Percentiles rank a stretch among this genome's conserved stretches.
These are phyloP conservation scores for Chlamydomonas sp. DNA, from an alignment of 139 green algal species.

Conservation along the genomic window DNA sequence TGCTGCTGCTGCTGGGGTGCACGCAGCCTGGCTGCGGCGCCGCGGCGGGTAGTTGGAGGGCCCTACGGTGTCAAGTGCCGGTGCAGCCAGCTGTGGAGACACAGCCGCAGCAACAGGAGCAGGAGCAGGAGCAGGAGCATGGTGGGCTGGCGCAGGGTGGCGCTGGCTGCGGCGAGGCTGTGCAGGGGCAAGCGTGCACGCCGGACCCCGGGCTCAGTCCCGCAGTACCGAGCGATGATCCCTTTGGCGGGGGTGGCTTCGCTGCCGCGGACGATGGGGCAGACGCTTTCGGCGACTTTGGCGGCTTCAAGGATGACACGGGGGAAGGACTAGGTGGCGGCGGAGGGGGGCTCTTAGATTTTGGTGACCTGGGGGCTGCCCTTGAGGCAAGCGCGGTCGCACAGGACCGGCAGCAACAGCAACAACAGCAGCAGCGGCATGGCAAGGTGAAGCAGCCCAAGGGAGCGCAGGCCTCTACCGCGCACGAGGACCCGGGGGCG, in stretches of 20 bases:
- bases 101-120: not conserved
- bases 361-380: slow-evolving; percentile 58
- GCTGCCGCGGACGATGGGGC: not conserved
- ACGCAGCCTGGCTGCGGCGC: slow-evolving; percentile 50
- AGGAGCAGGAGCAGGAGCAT: not conserved
- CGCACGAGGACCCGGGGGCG: not conserved
- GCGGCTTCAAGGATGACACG: slow-evolving; percentile 4
- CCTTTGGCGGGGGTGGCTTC: not conserved
- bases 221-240: not conserved
- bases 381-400: slow-evolving; percentile 42
- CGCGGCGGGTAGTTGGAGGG: slow-evolving; percentile 56
- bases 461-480: not conserved
- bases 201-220: too few species aligned
- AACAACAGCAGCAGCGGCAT: not conserved
- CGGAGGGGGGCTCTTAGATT: slow-evolving; percentile 48
- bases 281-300: not conserved
- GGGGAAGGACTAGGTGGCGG: not conserved
- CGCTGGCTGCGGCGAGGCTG: too few species aligned
- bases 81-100: not conserved
- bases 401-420: slow-evolving; percentile 1
- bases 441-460: not conserved
- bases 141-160: not conserved
- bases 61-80: slow-evolving; percentile 52
- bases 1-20: slow-evolving; percentile 62
- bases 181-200: too few species aligned